These are phyloP conservation scores for Helicostylum pulchrum DNA, from an alignment of 192 early-diverging fungal species.

Conservation along the genomic window DNA sequence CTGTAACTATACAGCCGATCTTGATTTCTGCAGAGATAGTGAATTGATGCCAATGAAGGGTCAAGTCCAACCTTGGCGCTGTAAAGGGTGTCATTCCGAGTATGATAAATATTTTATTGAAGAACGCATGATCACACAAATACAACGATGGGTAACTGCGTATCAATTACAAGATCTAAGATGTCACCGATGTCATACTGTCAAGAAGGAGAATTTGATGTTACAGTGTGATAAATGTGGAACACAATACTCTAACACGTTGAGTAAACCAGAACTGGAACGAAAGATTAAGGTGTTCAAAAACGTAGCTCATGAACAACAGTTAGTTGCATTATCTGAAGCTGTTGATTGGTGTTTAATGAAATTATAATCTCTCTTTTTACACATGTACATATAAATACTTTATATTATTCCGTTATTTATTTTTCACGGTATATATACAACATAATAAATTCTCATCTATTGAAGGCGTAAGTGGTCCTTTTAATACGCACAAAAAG, in stretches of 20 bases:
- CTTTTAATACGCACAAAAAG: no score
- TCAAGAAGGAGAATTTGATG: constrained; percentile 78
- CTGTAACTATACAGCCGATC: constrained; percentile 81
- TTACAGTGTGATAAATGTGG: constrained; percentile 71
- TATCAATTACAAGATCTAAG: constrained; percentile 90
- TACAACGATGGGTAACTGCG: constrained; percentile 58
- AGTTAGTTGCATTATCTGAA: constrained; percentile 29
- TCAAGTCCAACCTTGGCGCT: constrained; percentile 59
- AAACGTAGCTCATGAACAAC: constrained; percentile 60
- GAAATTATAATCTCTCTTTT: no score
- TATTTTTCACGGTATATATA: no score
- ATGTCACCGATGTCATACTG: constrained; percentile 76
- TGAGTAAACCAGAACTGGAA: constrained; percentile 50
- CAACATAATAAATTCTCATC: no score
- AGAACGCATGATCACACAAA: constrained; percentile 73
- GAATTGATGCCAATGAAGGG: constrained; percentile 57
- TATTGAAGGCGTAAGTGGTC: no score
- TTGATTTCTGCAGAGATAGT: constrained; percentile 88
- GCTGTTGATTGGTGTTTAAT: no score
- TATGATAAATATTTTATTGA: constrained; percentile 83
- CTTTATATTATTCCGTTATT: no score
- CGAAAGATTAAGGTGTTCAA: constrained; percentile 57
- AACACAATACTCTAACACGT: constrained; percentile 53
- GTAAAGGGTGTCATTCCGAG: constrained; percentile 70
- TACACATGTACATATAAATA: no score